These are phyloP conservation scores for Pseudopithomyces chartarum DNA, from an alignment of 2,329 filamentous ascomycete genomes.

Conservation along the genomic window DNA sequence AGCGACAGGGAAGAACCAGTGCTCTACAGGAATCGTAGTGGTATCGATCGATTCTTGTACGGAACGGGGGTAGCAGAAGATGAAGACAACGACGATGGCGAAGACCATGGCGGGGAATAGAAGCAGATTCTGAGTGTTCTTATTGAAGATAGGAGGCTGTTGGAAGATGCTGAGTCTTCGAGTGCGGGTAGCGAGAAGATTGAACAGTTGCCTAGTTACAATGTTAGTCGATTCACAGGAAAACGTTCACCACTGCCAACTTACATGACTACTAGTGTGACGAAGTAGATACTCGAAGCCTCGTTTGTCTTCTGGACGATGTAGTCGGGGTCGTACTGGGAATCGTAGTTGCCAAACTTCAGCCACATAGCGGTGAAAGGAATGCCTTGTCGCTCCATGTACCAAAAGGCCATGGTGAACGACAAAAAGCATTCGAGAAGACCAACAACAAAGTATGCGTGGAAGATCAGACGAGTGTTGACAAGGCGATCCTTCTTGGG, in stretches of 20 bases:
- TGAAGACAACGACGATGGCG: slow-evolving; percentile 69
- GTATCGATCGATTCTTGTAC: slow-evolving; percentile 68
- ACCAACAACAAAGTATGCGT: slow-evolving; percentile 74
- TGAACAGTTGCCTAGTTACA: slow-evolving; percentile 70
- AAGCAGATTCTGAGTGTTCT: slow-evolving; percentile 67
- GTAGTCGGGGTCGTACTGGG: slow-evolving; percentile 29
- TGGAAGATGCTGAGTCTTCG: slow-evolving; percentile 67
- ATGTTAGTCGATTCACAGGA: slow-evolving; percentile 11
- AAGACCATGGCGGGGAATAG: slow-evolving; percentile 74
- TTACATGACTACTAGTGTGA: slow-evolving; percentile 79
- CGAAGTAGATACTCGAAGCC: slow-evolving; percentile 77
- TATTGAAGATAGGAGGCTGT: slow-evolving; percentile 70
- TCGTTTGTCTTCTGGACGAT: slow-evolving; percentile 60
- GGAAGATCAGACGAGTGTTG: slow-evolving; percentile 72
- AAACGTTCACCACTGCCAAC: slow-evolving; percentile 21
- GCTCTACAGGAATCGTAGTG: slow-evolving; percentile 67
- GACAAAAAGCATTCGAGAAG: slow-evolving; percentile 51
- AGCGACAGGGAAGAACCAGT: slow-evolving; percentile 77
- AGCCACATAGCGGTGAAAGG: slow-evolving; percentile 72
- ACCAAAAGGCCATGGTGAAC: slow-evolving; percentile 55
- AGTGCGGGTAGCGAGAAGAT: slow-evolving; percentile 71
- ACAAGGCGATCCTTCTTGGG: slow-evolving; percentile 74
- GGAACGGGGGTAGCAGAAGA: slow-evolving; percentile 68
- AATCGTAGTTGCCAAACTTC: slow-evolving; percentile 37
- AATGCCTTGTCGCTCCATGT: slow-evolving; percentile 56